These are phyloP conservation scores for Candida mattraensis DNA, from an alignment of 805 yeast species.

Conservation along the genomic window DNA sequence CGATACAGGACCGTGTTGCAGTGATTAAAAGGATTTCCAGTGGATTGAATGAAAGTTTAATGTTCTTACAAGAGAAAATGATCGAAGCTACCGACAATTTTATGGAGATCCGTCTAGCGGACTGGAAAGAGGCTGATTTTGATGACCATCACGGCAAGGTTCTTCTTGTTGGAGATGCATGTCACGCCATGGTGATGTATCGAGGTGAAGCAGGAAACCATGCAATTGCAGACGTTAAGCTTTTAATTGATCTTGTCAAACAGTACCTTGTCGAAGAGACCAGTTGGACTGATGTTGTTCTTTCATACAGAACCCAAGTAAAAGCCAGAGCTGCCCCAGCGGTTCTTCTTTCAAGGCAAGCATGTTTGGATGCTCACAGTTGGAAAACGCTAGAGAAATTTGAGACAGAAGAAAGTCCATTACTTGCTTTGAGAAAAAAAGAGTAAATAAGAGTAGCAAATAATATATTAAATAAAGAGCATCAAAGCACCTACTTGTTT, in stretches of 20 bases:
- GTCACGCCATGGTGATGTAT: constrained; percentile 35
- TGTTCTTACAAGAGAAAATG: constrained; percentile 13
- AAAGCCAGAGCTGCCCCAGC: constrained; percentile 18
- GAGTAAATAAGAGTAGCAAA: not conserved
- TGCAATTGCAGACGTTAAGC: constrained; percentile 21
- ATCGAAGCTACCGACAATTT: constrained; percentile 5
- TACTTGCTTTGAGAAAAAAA: constrained; percentile 15
- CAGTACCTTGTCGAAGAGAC: constrained; percentile 2
- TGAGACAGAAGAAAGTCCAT: constrained; percentile 21
- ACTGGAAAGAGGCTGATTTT: constrained; percentile 20
- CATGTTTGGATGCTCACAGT: constrained; percentile 31
- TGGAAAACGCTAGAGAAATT: constrained; percentile 18
- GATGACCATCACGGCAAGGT: constrained; percentile 24
- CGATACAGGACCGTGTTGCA: constrained; percentile 10
- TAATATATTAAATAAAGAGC: not conserved
- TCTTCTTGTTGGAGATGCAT: constrained; percentile 36
- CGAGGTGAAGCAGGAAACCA: constrained; percentile 24
- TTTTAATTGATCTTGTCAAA: constrained; percentile 10
- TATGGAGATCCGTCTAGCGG: constrained; percentile 16
- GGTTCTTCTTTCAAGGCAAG: constrained; percentile 28
- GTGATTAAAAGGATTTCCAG: constrained; percentile 10
- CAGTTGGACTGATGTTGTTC: constrained; percentile 9
- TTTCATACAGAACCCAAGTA: constrained; percentile 10
- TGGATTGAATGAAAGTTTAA: constrained; percentile 10
- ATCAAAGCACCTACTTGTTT: not conserved